Percentiles rank a stretch among this genome's conserved stretches.
phyloP scores from a whole-genome alignment of 2,329 filamentous ascomycete species.

The Aspergillus ustus region DNA sequence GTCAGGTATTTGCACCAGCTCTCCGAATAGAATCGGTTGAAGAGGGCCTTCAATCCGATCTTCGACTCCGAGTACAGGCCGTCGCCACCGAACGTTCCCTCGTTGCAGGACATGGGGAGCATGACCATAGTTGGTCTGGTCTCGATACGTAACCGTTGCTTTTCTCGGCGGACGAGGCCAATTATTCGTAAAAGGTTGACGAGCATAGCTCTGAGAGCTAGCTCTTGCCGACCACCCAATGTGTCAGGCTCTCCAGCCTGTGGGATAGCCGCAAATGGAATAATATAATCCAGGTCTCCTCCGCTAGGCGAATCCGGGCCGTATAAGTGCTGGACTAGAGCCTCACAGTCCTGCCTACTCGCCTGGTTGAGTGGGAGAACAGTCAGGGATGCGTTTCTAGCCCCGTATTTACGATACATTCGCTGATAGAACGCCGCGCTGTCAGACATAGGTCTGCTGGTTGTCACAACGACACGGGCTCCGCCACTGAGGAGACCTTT shows the following conservation, averaged over 20 bases:
- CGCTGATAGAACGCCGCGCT: slow-evolving; percentile 40
- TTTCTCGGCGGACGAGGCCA: slow-evolving; percentile 34
- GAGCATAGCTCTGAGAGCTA: slow-evolving; percentile 34
- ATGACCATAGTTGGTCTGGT: slow-evolving; percentile 46
- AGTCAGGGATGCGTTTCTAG: slow-evolving; percentile 39
- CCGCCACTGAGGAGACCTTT: slow-evolving; percentile 39
- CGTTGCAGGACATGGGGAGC: slow-evolving; percentile 52
- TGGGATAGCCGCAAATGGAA: slow-evolving; percentile 51
- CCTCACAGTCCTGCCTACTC: slow-evolving; percentile 46
- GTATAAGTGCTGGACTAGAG: slow-evolving; percentile 46
- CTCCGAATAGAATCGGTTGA: slow-evolving; percentile 26
- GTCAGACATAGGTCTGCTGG: slow-evolving; percentile 37
- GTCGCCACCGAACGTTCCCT: slow-evolving; percentile 50
- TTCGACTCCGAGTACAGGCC: slow-evolving; percentile 54
- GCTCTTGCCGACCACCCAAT: slow-evolving; percentile 30
- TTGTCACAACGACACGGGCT: slow-evolving; percentile 47
- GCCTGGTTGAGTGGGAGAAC: slow-evolving; percentile 49
- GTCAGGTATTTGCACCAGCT: slow-evolving; percentile 38
- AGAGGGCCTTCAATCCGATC: slow-evolving; percentile 37
- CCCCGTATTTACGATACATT: slow-evolving; percentile 40
- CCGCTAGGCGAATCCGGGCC: slow-evolving; percentile 25
- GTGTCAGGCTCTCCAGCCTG: slow-evolving; percentile 43
- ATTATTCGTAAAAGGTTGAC: slow-evolving; percentile 46
- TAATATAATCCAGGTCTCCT: slow-evolving; percentile 45
- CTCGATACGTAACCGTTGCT: slow-evolving; percentile 23